These are phyloP conservation scores for Holtermannia corniformis DNA, from an alignment of 768 basidiomycete species.

Conservation along the genomic window DNA sequence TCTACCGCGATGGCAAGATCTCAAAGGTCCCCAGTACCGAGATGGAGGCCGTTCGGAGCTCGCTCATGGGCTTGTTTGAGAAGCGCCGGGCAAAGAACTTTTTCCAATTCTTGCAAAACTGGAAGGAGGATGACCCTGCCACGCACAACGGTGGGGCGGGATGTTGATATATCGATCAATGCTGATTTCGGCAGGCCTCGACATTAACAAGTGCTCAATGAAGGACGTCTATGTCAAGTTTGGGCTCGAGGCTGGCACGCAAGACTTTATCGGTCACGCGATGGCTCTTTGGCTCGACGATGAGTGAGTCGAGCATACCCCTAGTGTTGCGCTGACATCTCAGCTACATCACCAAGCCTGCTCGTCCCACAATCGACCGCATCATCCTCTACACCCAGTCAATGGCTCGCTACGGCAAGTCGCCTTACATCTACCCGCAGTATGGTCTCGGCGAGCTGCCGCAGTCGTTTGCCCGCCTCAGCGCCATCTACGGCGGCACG, in stretches of 20 bases:
- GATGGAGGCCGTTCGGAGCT: constrained; percentile 88
- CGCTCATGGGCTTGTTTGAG: constrained; percentile 98
- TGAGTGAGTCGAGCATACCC: constrained; percentile 55
- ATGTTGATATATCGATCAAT: not conserved
- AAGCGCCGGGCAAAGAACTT: constrained; percentile 97
- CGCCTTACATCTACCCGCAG: constrained; percentile 97
- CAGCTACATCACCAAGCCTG: constrained; percentile 88
- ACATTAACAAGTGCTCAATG: constrained; percentile 88
- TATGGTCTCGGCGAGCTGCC: constrained; percentile 98
- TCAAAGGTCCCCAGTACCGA: constrained; percentile 97
- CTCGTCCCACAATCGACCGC: constrained; percentile 81
- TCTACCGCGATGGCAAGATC: constrained; percentile 92
- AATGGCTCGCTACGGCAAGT: constrained; percentile 98
- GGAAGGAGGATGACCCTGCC: constrained; percentile 89
- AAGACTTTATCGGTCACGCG: constrained; percentile 97
- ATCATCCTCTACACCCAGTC: constrained; percentile 96
- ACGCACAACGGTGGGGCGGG: constrained; percentile 75
- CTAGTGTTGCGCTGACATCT: not conserved
- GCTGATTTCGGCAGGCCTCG: constrained; percentile 51
- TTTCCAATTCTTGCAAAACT: constrained; percentile 90
- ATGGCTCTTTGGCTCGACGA: constrained; percentile 98
- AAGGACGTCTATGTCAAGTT: constrained; percentile 92
- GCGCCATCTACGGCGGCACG: constrained; percentile 97
- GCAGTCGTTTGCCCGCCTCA: constrained; percentile 94
- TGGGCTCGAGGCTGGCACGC: constrained; percentile 90